These are phyloP conservation scores for Eucalyptus urophylla DNA, from an alignment of 345 rosid genomes.

Conservation along the genomic window DNA sequence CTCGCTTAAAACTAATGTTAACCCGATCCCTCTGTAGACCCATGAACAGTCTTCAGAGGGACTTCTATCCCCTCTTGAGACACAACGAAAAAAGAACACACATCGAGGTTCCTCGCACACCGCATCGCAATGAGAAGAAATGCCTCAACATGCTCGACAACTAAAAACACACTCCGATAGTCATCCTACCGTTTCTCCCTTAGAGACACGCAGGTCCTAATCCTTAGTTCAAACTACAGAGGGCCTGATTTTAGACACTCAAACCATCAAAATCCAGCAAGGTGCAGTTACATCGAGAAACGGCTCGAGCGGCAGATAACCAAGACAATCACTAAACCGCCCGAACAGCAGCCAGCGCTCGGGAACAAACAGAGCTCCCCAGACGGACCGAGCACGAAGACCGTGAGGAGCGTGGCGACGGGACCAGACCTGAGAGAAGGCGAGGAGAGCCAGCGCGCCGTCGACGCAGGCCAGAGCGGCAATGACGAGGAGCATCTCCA, in stretches of 20 bases:
- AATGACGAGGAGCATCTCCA: slow-evolving; percentile 8
- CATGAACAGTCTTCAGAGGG: neutral
- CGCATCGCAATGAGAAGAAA: neutral
- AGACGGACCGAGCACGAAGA: neutral
- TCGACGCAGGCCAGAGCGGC: slow-evolving; percentile 14
- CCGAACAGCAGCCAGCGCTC: neutral
- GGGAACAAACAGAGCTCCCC: neutral
- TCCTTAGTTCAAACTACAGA: neutral
- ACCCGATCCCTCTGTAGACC: neutral
- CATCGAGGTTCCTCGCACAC: neutral
- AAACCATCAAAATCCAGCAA: neutral
- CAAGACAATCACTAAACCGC: neutral
- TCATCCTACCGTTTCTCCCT: neutral
- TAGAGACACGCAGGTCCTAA: neutral
- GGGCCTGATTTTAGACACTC: neutral
- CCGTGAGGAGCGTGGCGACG: neutral
- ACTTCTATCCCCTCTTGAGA: neutral
- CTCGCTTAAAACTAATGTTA: neutral
- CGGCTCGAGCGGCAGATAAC: neutral
- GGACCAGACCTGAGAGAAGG: slow-evolving; percentile 18
- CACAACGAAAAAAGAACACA: neutral
- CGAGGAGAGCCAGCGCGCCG: slow-evolving; percentile 15
- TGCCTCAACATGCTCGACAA: neutral
- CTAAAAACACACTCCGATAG: neutral
- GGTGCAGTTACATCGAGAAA: neutral